Conservation (phyloP, 768 basidiomycete genomes). For the Boletus insuetus region DNA sequence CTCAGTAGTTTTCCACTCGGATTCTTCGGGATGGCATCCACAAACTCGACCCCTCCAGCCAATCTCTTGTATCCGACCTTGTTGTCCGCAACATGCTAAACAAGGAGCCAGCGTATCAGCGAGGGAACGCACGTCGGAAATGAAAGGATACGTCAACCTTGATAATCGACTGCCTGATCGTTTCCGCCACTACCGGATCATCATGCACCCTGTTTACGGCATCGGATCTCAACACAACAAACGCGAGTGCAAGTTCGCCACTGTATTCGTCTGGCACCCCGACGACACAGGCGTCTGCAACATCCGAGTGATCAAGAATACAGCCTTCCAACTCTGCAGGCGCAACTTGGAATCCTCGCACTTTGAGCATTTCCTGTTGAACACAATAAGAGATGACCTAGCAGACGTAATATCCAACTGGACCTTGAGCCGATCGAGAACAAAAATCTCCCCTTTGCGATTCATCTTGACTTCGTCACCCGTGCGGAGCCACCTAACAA, state of each 20-base stretch:
- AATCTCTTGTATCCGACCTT: conserved; percentile 63
- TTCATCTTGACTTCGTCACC: conserved; percentile 72
- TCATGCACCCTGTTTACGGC: conserved; percentile 36
- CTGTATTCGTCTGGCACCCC: conserved; percentile 70
- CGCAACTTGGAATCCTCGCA: conserved; percentile 55
- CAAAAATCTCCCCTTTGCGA: conserved; percentile 56
- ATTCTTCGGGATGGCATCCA: conserved; percentile 64
- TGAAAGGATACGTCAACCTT: conserved; percentile 43
- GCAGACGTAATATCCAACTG: background rate
- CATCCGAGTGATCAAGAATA: conserved; percentile 57
- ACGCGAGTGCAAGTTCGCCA: conserved; percentile 74
- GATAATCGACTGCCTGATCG: conserved; percentile 40
- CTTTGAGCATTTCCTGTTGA: conserved; percentile 67
- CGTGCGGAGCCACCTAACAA: conserved; percentile 58
- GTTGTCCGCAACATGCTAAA: conserved; percentile 55
- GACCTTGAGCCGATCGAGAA: conserved; percentile 75
- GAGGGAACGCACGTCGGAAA: background rate
- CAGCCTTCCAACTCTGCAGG: conserved; percentile 69
- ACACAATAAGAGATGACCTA: background rate
- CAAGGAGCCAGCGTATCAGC: background rate
- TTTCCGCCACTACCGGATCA: conserved; percentile 31
- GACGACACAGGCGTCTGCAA: conserved; percentile 63
- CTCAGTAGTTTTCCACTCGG: conserved; percentile 67
- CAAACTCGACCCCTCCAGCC: conserved; percentile 59
- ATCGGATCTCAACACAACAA: conserved; percentile 50